Evolutionary conservation across 1,284 basidiomycete species (phyloP), one percentile per base, ranked within the genome.

Genomic region (Hemileia vastatrix): DNA sequence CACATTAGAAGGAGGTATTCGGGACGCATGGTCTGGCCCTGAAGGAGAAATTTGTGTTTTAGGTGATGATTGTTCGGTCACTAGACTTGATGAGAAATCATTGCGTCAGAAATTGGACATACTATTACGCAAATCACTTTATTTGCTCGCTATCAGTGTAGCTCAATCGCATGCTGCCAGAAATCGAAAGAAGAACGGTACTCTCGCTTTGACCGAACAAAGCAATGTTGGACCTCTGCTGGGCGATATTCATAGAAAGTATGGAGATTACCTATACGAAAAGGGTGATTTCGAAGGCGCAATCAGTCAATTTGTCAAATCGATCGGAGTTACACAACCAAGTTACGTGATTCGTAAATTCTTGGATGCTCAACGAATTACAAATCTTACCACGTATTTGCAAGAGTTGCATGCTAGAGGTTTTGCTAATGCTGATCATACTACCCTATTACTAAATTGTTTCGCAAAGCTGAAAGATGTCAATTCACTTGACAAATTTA

Each of bases 321-420:
- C 93, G 0, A 86, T 97, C 24, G 91, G 94, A 0, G 80, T 84
- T 61, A 80, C 95, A 0, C 89, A 92, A 68, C 90, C 93, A 0
- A 95, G 91, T 73, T 95, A 95, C 77, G 90, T 98, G 19, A 93
- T 98, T 65, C 84, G 95, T 68, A 96, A 95, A 90, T 97, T 94
- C 77, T 83, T 99, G 44, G 94, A 96, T 70, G 91, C 94, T 0
- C 94, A 98, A 75, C 81, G 94, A 3, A 96, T 97, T 59, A 86
- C 90, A 65, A 91, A 93, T 72, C 85, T 99, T 55, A 92, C 90
- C 13, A 89, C 87, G 1, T 98, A 97, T 75, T 81, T 99, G 1
- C 92, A 98, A 81, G 93, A 95, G 74, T 80, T 99, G 0, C 94
- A 98, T 71, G 81, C 88, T 1, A 81, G 86, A 0, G 87, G 88